phyloP scores from a whole-genome alignment of 176 grass and related monocot species.

The Oryza officinalis region DNA sequence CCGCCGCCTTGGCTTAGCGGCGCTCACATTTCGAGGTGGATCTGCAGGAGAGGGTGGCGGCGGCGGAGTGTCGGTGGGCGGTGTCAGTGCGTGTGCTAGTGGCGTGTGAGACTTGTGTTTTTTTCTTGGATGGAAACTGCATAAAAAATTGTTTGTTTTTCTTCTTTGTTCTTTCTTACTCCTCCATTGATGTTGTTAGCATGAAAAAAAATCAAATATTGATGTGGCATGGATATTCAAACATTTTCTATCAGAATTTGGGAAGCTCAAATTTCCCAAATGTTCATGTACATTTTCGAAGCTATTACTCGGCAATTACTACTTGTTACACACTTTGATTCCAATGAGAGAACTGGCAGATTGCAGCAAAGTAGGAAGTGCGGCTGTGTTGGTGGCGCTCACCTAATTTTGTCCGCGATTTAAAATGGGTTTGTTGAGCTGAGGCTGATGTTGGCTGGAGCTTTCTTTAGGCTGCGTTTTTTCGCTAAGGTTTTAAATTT shows the following conservation, averaged over 20 bases:
- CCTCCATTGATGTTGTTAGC: constrained; percentile 22
- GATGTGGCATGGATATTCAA: not conserved
- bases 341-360: too few species aligned
- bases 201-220: not conserved
- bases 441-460: not conserved
- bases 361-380: not conserved
- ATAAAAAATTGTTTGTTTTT: not conserved
- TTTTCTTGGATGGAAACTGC: not conserved
- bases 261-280: not conserved
- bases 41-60: constrained; percentile 7
- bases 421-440: constrained; percentile 6
- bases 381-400: not conserved
- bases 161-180: constrained; percentile 24
- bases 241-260: not conserved
- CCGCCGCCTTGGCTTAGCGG: constrained; percentile 36
- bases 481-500: too few species aligned
- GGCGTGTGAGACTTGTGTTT: constrained; percentile 37
- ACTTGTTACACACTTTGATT: too few species aligned
- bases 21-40: constrained; percentile 6
- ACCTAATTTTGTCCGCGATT: not conserved
- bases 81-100: constrained; percentile 17
- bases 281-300: not conserved
- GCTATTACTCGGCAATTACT: not conserved
- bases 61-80: constrained; percentile 29
- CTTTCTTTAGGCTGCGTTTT: too few species aligned